Percentiles rank a stretch among this genome's conserved stretches.
phyloP scores from a whole-genome alignment of 1,284 basidiomycete species.

The Ceratobasidium sp. region DNA sequence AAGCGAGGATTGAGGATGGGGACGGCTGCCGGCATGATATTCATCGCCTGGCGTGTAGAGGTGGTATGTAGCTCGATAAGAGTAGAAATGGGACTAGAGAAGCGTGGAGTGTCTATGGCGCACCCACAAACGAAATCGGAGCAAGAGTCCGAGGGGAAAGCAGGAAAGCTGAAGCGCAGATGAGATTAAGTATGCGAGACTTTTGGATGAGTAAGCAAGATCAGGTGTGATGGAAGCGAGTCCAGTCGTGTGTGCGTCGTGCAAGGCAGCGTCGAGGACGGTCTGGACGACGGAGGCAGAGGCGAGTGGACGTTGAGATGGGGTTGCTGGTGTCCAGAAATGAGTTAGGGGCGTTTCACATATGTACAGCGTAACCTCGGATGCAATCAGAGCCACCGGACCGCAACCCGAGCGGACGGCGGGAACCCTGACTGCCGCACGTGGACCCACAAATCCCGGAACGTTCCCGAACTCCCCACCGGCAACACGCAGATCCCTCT shows the following conservation, averaged over 20 bases:
- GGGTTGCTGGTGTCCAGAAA: slow-evolving; percentile 28
- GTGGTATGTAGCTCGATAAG: background rate
- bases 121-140: background rate
- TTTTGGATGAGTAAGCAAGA: slow-evolving; percentile 38
- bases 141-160: background rate
- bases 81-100: background rate
- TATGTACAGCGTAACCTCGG: slow-evolving; percentile 38
- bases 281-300: background rate
- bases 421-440: slow-evolving; percentile 18
- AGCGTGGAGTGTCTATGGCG: background rate
- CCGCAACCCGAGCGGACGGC: background rate
- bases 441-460: slow-evolving; percentile 10
- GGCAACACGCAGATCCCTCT: slow-evolving; percentile 1
- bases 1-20: slow-evolving; percentile 41
- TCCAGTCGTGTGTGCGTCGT: slow-evolving; percentile 9
- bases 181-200: background rate
- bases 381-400: slow-evolving; percentile 33
- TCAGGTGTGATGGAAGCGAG: slow-evolving; percentile 23
- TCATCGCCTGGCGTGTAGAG: slow-evolving; percentile 5
- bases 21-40: slow-evolving; percentile 40
- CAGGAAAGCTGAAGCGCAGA: background rate
- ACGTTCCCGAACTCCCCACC: slow-evolving; percentile 4
- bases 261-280: slow-evolving; percentile 18
- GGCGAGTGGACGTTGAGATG: slow-evolving; percentile 28
- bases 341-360: slow-evolving; percentile 43